Evolutionary conservation across 2,329 filamentous ascomycete species (phyloP), one percentile per base, ranked within the genome.

Genomic region (Dichotomopilus funicola): DNA sequence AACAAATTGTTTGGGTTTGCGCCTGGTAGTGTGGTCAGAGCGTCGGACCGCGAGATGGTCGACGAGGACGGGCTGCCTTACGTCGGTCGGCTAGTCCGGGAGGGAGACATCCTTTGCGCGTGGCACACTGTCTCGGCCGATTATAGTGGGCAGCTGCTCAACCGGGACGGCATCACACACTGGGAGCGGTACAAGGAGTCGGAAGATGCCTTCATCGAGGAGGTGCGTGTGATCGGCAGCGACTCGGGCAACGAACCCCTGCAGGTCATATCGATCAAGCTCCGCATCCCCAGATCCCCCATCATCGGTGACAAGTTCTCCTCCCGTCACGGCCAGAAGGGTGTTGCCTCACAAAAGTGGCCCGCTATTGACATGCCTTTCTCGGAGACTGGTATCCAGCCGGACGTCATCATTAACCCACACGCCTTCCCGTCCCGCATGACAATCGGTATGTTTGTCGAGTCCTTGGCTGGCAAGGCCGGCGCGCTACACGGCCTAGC

Each of bases 371-470:
- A 97, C 70, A 94, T 99, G 89, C 94, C 94, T 3, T 99, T 97
- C 73, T 91, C 89, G 2, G 94, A 99, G 74, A 89, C 88, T 5
- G 94, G 94, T 53, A 97, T 99, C 59, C 91, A 96, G 68, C 94
- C 94, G 8, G 94, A 99, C 72, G 80, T 96, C 66, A 99, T 99
- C 73, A 99, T 99, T 78, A 99, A 99, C 75, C 94, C 94, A 42
- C 94, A 99, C 79, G 94, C 94, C 68, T 99, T 99, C 80, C 94
- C 94, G 6, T 97, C 92, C 46, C 91, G 94, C 73, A 99, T 99
- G 94, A 99, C 94, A 19, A 99, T 99, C 68, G 94, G 94, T 68
- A 97, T 97, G 89, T 97, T 99, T 72, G 85, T 99, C 68, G 94
- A 99, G 76, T 96, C 91, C 5, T 80, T 99, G 51, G 94, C 94